Evolutionary conservation across 345 rosid species (phyloP), one percentile per base, ranked within the genome.

Genomic region (Noccaea bulbosa): DNA sequence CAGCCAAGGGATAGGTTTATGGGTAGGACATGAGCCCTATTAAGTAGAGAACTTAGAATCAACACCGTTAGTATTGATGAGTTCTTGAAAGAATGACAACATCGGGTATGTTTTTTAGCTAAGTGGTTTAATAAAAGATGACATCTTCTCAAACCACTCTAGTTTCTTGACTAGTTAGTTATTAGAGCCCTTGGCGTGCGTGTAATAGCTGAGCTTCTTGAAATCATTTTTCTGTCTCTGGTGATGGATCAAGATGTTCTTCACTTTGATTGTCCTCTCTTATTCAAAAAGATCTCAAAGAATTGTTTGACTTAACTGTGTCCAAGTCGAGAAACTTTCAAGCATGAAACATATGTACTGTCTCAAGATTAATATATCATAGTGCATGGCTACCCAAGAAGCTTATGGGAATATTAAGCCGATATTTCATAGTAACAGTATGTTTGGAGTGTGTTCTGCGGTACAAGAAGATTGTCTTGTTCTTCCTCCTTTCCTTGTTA

Each of bases 201-300:
- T n/a, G 47, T n/a, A 43, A 12, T n/a, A 50, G 33, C 33, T 1
- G n/a, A 14, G 59, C 58, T 30, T 30, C 37, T 53, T 54, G 40
- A 54, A 54, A 6, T 12, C 24, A 14, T 14, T 54, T 46, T 33
- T 24, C 9, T 14, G 55, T 33, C 22, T 33, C 40, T 46, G 20
- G n/a, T 22, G 12, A 22, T 53, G 40, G 12, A 33, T n/a, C 59
- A 6, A 54, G 40, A 54, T 33, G 39, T 8, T 54, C 4, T 55
- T 55, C 60, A n/a, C 59, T 55, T 52, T 55, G 60, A 34, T 55
- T 34, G 14, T 6, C 60, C 24, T 34, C 22, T 55, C 24, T 55
- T 16, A 8, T 27, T 44, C 40, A 44, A 3, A 44, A 61, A 44
- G n/a, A 27, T 0, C 52, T 62, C 14, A 44, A 43, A 30, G 30